Evolutionary conservation across 1,284 basidiomycete species (phyloP).

Genomic region (Cutaneotrichosporon sp.): DNA sequence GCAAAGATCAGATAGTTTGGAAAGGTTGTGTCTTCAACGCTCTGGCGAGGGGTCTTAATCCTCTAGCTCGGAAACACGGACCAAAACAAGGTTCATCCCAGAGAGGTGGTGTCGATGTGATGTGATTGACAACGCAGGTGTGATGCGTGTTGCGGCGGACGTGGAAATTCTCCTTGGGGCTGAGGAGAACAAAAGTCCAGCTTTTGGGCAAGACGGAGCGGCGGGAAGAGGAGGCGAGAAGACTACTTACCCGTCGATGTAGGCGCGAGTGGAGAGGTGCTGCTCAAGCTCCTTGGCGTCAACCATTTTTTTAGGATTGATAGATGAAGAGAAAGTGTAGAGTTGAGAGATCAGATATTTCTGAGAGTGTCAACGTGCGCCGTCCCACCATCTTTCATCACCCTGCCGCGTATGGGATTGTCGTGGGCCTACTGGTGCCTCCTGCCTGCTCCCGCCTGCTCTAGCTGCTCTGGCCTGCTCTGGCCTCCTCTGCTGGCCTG

Average conservation of each 20-base stretch:
- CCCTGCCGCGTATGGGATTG: too few relatives aligned
- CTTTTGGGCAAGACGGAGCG: too few relatives aligned
- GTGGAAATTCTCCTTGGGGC: too few relatives aligned
- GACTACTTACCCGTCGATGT: slow-evolving; percentile 42
- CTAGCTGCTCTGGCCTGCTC: too few relatives aligned
- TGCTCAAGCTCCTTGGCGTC: slow-evolving; percentile 73
- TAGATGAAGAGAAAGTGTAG: background rate
- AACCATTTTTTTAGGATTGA: slow-evolving; percentile 56
- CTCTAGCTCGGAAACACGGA: slow-evolving; percentile 99
- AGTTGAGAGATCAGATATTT: background rate
- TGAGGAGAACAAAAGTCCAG: too few relatives aligned
- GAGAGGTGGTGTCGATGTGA: slow-evolving; percentile 1
- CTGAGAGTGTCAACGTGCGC: background rate
- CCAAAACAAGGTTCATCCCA: slow-evolving; percentile 83
- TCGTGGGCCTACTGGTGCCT: too few relatives aligned
- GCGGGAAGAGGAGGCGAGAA: background rate
- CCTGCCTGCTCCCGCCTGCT: too few relatives aligned
- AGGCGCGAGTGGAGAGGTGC: slow-evolving; percentile 60
- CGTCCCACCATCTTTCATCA: too few relatives aligned
- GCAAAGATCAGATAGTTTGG: slow-evolving; percentile 95
- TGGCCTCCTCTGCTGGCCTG: too few relatives aligned
- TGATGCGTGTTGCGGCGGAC: too few relatives aligned
- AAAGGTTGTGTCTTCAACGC: slow-evolving; percentile 48
- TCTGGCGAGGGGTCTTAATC: slow-evolving; percentile 86
- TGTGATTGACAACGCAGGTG: too few relatives aligned